Evolutionary conservation across 345 rosid species (phyloP).

Genomic region (Nephelium lappaceum): DNA sequence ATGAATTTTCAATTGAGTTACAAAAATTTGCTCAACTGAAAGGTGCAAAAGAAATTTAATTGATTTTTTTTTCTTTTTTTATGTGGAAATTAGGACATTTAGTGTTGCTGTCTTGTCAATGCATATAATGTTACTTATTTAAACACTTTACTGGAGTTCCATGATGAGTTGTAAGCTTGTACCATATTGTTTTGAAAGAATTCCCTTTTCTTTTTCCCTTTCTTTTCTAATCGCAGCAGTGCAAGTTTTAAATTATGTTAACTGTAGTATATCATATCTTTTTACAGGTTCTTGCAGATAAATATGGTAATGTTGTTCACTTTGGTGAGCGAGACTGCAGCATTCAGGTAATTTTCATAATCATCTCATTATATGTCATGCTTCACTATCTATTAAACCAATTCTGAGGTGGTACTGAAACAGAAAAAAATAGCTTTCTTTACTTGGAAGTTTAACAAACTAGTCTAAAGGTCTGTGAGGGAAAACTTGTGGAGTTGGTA

Average conservation of each 20-base stretch:
- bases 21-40: too few species aligned
- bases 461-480: background rate
- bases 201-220: background rate
- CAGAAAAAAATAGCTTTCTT: too few species aligned
- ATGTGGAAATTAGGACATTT: too few species aligned
- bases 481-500: background rate
- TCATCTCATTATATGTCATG: background rate
- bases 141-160: background rate
- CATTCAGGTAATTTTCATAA: constrained; percentile 68
- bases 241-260: background rate
- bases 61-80: too few species aligned
- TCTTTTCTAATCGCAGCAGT: background rate
- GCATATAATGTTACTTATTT: too few species aligned
- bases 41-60: too few species aligned
- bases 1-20: too few species aligned
- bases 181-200: too few species aligned
- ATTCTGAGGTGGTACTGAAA: background rate
- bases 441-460: background rate
- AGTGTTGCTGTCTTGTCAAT: too few species aligned
- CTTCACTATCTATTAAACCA: constrained; percentile 8
- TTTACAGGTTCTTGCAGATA: constrained; percentile 94
- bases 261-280: constrained; percentile 21
- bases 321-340: constrained; percentile 99
- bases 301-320: constrained; percentile 94
- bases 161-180: background rate